Evolutionary conservation across 305 asterid genomes (phyloP).

Genomic region (Fraxinus paxiana): DNA sequence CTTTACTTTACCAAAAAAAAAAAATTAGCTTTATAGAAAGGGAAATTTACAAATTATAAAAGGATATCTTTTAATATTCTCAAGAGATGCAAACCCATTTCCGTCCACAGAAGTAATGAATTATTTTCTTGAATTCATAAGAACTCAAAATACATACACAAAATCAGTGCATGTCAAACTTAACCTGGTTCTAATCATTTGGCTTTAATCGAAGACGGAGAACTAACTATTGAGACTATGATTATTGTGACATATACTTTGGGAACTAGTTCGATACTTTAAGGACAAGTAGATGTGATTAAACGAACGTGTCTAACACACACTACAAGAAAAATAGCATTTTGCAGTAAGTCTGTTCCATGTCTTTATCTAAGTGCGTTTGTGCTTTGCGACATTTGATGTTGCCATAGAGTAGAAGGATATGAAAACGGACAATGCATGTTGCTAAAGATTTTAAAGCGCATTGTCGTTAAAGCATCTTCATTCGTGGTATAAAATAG

Average conservation of each 20-base stretch:
- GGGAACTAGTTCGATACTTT: background rate
- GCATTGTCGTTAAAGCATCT: background rate
- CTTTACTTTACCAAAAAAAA: slow-evolving; percentile 26
- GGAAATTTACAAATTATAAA: slow-evolving; percentile 13
- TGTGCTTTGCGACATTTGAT: background rate
- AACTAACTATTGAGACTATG: background rate
- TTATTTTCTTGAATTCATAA: background rate
- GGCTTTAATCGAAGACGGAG: background rate
- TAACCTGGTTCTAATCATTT: background rate
- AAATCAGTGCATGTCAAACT: background rate
- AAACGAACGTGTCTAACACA: background rate
- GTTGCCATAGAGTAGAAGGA: background rate
- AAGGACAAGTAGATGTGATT: background rate
- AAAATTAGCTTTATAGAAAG: slow-evolving; percentile 21
- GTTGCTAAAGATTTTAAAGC: background rate
- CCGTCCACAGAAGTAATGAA: background rate
- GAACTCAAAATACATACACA: background rate
- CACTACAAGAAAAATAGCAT: background rate
- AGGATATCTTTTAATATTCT: slow-evolving; percentile 21
- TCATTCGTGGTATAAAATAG: too few relatives aligned
- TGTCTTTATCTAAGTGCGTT: background rate
- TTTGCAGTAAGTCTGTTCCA: background rate
- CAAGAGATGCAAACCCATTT: slow-evolving; percentile 8
- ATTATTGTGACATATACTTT: background rate
- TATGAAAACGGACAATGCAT: background rate